Evolutionary conservation across 1,139 yeast genomes (phyloP).

Genomic region (Nakaseomyces nivariensis): DNA sequence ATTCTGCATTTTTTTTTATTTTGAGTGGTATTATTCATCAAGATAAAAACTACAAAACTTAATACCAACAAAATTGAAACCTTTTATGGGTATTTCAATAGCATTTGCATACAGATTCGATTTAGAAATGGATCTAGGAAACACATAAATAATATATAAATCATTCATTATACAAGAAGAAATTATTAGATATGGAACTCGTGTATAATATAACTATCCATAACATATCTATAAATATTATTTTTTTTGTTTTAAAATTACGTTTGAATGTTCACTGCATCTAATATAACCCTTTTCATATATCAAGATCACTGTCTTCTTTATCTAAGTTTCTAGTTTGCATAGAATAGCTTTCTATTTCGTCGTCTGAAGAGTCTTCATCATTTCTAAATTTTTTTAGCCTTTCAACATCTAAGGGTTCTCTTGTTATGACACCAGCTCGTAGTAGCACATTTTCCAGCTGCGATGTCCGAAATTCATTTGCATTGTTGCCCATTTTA

Average conservation of each 20-base stretch:
- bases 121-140: neutral
- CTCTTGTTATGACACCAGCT: neutral
- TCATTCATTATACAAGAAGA: neutral
- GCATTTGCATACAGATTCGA: neutral
- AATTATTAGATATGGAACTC: neutral
- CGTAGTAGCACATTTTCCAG: constrained; percentile 33
- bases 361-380: neutral
- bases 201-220: neutral
- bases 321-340: constrained; percentile 15
- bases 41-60: neutral
- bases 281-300: constrained; percentile 1
- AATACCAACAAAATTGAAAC: neutral
- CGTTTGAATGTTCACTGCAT: no score
- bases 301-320: constrained; percentile 36
- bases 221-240: neutral
- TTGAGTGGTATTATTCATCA: no score
- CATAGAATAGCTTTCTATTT: neutral
- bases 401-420: neutral
- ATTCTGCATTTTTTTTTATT: neutral
- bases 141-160: neutral
- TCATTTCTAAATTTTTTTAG: neutral
- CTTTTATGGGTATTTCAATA: neutral
- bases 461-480: constrained; percentile 34
- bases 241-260: neutral
- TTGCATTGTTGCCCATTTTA: constrained; percentile 35